Conservation (phyloP, 176 grass and related monocot species). For the Bothriochloa decipiens region DNA sequence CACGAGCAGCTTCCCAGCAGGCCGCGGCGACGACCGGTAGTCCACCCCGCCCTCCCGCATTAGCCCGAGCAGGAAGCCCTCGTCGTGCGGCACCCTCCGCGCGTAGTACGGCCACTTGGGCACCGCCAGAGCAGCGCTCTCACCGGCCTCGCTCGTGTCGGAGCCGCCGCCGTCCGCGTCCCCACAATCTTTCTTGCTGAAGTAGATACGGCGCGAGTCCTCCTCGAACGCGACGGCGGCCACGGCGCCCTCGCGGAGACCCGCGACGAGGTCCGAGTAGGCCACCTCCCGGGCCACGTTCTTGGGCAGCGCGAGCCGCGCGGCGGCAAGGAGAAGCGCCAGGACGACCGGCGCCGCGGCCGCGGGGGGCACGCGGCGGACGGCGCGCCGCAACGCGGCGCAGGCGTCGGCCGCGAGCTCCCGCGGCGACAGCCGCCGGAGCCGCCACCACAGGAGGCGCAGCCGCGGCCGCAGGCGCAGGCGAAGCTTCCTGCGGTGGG, state of each 20-base stretch:
- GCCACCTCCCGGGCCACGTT: slow-evolving; percentile 65
- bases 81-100: slow-evolving; percentile 80
- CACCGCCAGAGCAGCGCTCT: not conserved
- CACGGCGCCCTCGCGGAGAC: slow-evolving; percentile 58
- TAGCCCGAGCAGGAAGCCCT: slow-evolving; percentile 80
- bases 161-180: slow-evolving; percentile 11
- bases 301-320: slow-evolving; percentile 56
- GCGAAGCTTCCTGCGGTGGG: slow-evolving; percentile 42
- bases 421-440: slow-evolving; percentile 47
- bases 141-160: slow-evolving; percentile 28
- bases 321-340: slow-evolving; percentile 50
- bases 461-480: slow-evolving; percentile 42
- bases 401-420: slow-evolving; percentile 42
- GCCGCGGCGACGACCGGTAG: slow-evolving; percentile 72
- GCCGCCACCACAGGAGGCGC: slow-evolving; percentile 45
- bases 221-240: slow-evolving; percentile 73
- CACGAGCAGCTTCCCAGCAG: slow-evolving; percentile 59
- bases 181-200: slow-evolving; percentile 36
- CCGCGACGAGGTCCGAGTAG: slow-evolving; percentile 75
- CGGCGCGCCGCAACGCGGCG: slow-evolving; percentile 36
- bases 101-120: slow-evolving; percentile 66
- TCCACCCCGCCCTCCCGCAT: slow-evolving; percentile 71
- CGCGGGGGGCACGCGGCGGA: slow-evolving; percentile 42
- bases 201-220: slow-evolving; percentile 86
- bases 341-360: slow-evolving; percentile 49